Evolutionary conservation across 1,139 yeast species (phyloP), one percentile per base, ranked within the genome.

Genomic region (Kodamaea alishanica): DNA sequence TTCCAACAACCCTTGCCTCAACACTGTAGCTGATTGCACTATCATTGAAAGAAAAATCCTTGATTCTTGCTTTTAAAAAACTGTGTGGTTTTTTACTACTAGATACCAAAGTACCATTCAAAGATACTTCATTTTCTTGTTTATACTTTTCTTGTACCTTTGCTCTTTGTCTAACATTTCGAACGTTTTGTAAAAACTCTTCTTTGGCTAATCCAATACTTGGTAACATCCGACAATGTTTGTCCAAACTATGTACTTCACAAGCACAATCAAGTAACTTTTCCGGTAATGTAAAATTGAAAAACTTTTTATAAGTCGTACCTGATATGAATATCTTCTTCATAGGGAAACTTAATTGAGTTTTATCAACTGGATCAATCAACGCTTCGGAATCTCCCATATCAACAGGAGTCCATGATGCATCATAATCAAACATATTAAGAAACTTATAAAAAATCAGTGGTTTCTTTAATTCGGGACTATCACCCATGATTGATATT

Each of bases 271-370:
- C 73, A 39, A 68, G 49, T 20, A 65, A 52, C 39, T 58, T 61
- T 24, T 58, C 67, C 0, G 74, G 74, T 6, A 68, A 41, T 32
- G 55, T 61, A 46, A 67, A 68, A n/a, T 61, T 61, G 47, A 67
- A 67, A 46, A 61, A 65, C 46, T 65, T 65, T 44, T 67, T 68
- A 50, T 68, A 68, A 4, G 63, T 63, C 5, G 57, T 50, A 6
- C 55, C 52, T 1, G 73, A 70, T 28, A 49, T 50, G 29, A 67
- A 55, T 4, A 56, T 46, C 43, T 60, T 58, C 30, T 63, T 56
- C 28, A 63, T 49, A 24, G 56, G 57, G 27, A 54, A 37, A 8
- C 33, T 34, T 9, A 50, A 35, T 20, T 40, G 36, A 4, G 67
- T 54, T 25, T 56, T 51, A 45, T 68, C 73, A 4, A 50, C 41